phyloP scores from a whole-genome alignment of 768 basidiomycete species.

The Termitomyces sp. region DNA sequence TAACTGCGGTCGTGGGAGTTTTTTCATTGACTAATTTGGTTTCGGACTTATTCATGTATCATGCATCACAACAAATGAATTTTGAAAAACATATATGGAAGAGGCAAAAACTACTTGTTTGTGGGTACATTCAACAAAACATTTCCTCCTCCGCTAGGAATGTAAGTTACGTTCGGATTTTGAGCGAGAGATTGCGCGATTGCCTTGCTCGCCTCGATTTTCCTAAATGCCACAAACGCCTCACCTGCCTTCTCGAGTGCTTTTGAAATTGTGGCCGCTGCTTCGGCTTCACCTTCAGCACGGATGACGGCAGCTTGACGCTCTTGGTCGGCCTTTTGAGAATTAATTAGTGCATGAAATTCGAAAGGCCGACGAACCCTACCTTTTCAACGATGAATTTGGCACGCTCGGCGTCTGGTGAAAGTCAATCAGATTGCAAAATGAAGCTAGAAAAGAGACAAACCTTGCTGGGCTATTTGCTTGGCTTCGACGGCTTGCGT shows the following conservation, averaged over 20 bases:
- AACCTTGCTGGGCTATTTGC: conserved; percentile 98
- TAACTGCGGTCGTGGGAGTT: conserved; percentile 37
- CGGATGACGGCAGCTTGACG: conserved; percentile 97
- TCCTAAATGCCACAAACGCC: conserved; percentile 90
- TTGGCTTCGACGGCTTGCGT: conserved; percentile 99
- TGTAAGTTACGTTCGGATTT: conserved; percentile 86
- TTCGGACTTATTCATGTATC: neutral
- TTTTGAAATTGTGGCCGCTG: conserved; percentile 86
- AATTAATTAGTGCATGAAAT: conserved; percentile 7
- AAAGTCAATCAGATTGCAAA: conserved; percentile 4
- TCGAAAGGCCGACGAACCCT: neutral
- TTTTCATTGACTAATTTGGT: conserved; percentile 25
- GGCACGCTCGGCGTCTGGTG: conserved; percentile 91
- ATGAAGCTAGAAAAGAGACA: conserved; percentile 6
- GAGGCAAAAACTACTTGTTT: conserved; percentile 30
- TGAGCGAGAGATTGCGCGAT: conserved; percentile 81
- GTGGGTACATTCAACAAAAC: conserved; percentile 82
- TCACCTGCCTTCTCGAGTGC: conserved; percentile 94
- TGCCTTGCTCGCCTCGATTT: conserved; percentile 98
- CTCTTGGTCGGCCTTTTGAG: conserved; percentile 96
- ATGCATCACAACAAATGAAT: neutral
- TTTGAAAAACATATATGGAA: neutral
- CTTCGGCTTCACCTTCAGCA: conserved; percentile 98
- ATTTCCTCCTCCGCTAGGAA: conserved; percentile 77
- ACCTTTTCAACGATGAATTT: conserved; percentile 99